Evolutionary conservation across 805 yeast species (phyloP), one percentile per base, ranked within the genome.

Genomic region (Suhomyces sp.): DNA sequence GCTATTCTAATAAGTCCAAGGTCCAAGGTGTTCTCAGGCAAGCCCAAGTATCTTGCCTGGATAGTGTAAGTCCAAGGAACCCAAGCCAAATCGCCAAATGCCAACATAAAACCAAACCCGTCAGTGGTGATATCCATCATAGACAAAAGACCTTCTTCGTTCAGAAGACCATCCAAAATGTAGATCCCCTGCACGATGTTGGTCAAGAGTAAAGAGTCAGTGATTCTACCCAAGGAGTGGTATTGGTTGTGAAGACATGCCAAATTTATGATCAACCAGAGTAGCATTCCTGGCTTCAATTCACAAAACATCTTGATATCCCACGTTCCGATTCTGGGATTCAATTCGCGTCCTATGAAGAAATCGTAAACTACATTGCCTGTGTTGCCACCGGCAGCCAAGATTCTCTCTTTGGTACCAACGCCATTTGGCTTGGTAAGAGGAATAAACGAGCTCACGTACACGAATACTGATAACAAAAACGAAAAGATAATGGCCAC

Each of bases 51-150:
- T 55, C 98, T 80, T 2, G 96, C 79, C 66, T 94, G 99, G 53
- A 94, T 67, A 8, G 91, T 80, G 67, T 94, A 94, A 1, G 96
- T 80, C 76, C 93, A 93, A 29, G 99, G 99, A 20, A 94, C 90
- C 75, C 94, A 80, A 2, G 94, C 84, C 61, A 94, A 77, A 66
- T 94, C 99, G 25, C 99, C 99, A 73, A 93, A 92, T 3, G 91
- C 84, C 49, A 94, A 76, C 99, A 94, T 94, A 71, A 86, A 92
- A 1, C 99, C 99, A 66, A 94, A 90, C 0, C 99, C 99, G 71
- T 94, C 99, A 9, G 97, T 89, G 6, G 96, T 87, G 47, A 92
- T 84, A 68, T 94, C 99, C 80, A 94, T 93, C 97, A 94, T 94
- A 6, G 94, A 84, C 53, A 94, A 74, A 10, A 85, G 81, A 5